Base-by-base conservation (phyloP, 805 yeast genomes). In the Lipomyces kockii region DNA sequence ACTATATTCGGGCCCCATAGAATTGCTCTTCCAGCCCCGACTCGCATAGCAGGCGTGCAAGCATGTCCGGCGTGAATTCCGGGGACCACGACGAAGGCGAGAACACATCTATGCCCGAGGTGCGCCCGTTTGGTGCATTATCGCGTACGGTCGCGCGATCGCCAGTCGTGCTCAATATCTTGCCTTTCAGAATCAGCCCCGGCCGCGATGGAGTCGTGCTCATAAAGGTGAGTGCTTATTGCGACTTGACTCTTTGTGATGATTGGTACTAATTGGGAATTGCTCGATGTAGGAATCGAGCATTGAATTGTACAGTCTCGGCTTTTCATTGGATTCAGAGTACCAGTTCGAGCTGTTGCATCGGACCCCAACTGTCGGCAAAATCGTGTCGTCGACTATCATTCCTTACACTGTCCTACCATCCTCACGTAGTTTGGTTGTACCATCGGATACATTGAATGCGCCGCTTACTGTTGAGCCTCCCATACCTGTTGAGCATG, bases 241-340 rank as follows among this genome's bases (percentile, higher is more conserved):
- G n/a, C 9, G 12, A 29, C 39, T 12, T 37, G 39, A 37, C 14
- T 3, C 39, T 37, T 11, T 14, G 39, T 12, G 6, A 3, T 12
- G 14, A 17, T 17, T 43, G 49, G 17, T 17, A 7, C 43, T 37
- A 37, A 43, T 17, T 43, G 11, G 22, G 8, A n/a, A 56, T 8
- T 37, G 37, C 14, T 51, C 8, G 46, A 5, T 43, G 12, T 29
- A 67, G 71, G 71, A 68, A 35, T 58, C 66, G 34, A 62, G 67
- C 5, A 60, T 68, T 34, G 71, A 68, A 43, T 55, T 68, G 49
- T 60, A 63, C 49, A 61, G 25, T n/a, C 27, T 32, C 12, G 17
- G 27, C 17, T 46, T 17, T 6, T 8, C 27, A 29, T 4, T 3
- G 27, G 20, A 17, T 25, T n/a, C 58, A 22, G 61, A 56, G n/a